Evolutionary conservation across 768 basidiomycete genomes (phyloP).

Genomic region (Mycena crocata): DNA sequence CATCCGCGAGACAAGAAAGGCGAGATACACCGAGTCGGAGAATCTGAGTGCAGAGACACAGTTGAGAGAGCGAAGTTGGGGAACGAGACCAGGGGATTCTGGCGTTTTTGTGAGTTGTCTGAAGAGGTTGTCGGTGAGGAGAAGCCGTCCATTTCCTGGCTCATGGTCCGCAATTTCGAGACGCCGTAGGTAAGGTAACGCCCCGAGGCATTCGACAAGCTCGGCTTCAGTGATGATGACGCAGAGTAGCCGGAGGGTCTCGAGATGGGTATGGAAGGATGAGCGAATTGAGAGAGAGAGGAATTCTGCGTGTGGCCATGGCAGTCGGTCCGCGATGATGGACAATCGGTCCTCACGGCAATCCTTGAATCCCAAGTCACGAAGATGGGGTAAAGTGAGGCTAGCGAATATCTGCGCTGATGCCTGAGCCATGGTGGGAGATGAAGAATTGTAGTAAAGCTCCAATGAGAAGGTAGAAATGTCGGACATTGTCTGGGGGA

Average conservation of each 20-base stretch:
- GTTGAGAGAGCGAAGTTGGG: neutral
- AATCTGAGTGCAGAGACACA: neutral
- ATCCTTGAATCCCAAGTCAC: neutral
- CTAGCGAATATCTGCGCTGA: neutral
- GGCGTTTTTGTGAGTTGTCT: neutral
- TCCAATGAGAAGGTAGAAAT: neutral
- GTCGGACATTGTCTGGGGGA: neutral
- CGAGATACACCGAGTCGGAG: neutral
- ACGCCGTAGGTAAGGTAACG: neutral
- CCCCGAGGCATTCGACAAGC: neutral
- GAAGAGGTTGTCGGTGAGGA: neutral
- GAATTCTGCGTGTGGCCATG: neutral
- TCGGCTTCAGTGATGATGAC: neutral
- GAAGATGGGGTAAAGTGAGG: conserved; percentile 2
- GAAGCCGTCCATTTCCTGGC: neutral
- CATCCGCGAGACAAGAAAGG: neutral
- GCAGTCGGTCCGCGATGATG: neutral
- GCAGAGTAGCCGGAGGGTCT: neutral
- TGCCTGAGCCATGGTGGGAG: neutral
- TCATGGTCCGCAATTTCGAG: neutral
- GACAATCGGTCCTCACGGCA: neutral
- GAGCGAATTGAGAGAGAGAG: neutral
- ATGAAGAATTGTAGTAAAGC: neutral
- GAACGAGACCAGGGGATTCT: neutral
- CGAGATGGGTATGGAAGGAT: neutral